Percentiles rank a stretch among this genome's conserved stretches.
These are phyloP conservation scores for Lactarius tabidus DNA, from an alignment of 768 basidiomycete species.

Conservation along the genomic window DNA sequence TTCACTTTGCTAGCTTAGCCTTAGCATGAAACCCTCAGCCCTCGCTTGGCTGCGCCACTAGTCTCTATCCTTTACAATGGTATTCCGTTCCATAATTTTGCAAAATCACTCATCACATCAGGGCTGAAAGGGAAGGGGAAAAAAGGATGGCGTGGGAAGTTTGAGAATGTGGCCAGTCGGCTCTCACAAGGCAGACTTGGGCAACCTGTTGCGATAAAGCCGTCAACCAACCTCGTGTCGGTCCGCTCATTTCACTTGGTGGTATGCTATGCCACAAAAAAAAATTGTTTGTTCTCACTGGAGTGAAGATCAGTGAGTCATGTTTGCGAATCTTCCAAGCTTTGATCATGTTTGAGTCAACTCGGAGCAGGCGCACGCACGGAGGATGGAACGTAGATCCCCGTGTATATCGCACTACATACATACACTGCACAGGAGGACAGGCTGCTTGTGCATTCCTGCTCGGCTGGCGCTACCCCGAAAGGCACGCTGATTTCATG, in stretches of 20 bases:
- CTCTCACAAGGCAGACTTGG: background rate
- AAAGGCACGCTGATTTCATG: slow-evolving; percentile 27
- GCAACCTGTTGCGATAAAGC: background rate
- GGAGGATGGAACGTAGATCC: slow-evolving; percentile 23
- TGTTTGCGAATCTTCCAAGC: background rate
- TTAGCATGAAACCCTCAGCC: slow-evolving; percentile 13
- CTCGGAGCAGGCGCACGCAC: slow-evolving; percentile 16
- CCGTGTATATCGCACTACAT: slow-evolving; percentile 18
- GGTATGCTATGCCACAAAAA: background rate
- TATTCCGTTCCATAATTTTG: slow-evolving; percentile 5
- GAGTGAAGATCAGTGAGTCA: slow-evolving; percentile 15
- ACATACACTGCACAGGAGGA: slow-evolving; percentile 2
- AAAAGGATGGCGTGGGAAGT: slow-evolving; percentile 7
- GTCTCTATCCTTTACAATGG: slow-evolving; percentile 4
- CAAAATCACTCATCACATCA: slow-evolving; percentile 4
- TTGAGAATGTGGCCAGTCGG: slow-evolving; percentile 4
- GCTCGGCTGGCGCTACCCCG: slow-evolving; percentile 21
- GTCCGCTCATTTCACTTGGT: slow-evolving; percentile 1
- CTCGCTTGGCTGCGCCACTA: slow-evolving; percentile 18
- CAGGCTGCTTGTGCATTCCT: slow-evolving; percentile 16
- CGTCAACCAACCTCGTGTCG: slow-evolving; percentile 9
- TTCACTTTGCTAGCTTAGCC: slow-evolving; percentile 8
- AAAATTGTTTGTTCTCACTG: slow-evolving; percentile 6
- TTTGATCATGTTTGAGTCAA: slow-evolving; percentile 25
- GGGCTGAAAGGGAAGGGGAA: background rate